Conservation (phyloP, 345 rosid genomes). For the Lepidium africanum region DNA sequence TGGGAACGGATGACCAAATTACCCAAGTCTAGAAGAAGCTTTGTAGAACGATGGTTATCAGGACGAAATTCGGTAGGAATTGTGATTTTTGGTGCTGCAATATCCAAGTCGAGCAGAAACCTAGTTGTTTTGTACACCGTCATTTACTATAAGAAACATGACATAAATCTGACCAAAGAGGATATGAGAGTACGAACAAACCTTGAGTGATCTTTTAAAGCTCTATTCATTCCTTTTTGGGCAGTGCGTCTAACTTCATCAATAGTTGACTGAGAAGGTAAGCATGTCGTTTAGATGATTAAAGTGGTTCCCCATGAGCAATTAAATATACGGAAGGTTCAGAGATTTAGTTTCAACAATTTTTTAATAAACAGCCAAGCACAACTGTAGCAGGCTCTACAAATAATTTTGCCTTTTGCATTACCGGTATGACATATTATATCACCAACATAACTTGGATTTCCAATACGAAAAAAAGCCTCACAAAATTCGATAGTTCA, state of each 20-base stretch:
- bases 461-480: not conserved
- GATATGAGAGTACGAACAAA: conserved; percentile 23
- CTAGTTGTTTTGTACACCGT: conserved; percentile 37
- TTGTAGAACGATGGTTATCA: conserved; percentile 59
- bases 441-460: not conserved
- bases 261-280: conserved; percentile 69
- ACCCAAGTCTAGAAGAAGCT: conserved; percentile 94
- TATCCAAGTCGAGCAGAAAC: conserved; percentile 91
- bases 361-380: conserved; percentile 4
- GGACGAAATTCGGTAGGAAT: conserved; percentile 91
- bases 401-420: not conserved
- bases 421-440: not conserved
- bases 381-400: not conserved
- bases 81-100: conserved; percentile 97
- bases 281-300: conserved; percentile 7
- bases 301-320: not conserved
- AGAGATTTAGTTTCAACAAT: not conserved
- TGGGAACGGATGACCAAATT: conserved; percentile 80
- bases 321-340: conserved; percentile 2
- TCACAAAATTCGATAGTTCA: not conserved
- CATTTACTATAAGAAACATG: not conserved
- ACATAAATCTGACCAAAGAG: conserved; percentile 1
- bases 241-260: conserved; percentile 95
- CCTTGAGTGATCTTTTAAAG: conserved; percentile 90
- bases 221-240: conserved; percentile 84